Percentiles rank a stretch among this genome's conserved stretches.
Conservation (phyloP, 2,329 filamentous ascomycete genomes). For the Coniochaeta ligniaria region DNA sequence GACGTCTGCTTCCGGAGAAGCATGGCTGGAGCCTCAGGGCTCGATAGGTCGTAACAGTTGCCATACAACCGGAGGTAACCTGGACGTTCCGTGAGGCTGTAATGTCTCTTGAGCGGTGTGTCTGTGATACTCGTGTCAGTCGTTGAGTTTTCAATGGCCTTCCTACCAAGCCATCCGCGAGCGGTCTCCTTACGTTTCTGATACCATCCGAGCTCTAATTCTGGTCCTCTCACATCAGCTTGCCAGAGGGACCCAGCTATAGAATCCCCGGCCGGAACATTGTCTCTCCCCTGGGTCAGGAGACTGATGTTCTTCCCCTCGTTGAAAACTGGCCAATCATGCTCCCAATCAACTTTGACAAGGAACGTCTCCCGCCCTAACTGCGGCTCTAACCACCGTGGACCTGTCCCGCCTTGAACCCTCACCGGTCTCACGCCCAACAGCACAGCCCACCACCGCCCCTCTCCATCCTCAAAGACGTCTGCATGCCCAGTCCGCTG, state of each 20-base stretch:
- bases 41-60: slow-evolving; percentile 41
- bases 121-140: slow-evolving; percentile 21
- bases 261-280: slow-evolving; percentile 10
- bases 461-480: slow-evolving; percentile 34
- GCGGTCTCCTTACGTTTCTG: slow-evolving; percentile 21
- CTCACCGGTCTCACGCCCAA: slow-evolving; percentile 33
- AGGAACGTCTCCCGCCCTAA: slow-evolving; percentile 44
- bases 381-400: slow-evolving; percentile 28
- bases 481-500: slow-evolving; percentile 43
- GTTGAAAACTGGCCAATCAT: slow-evolving; percentile 46
- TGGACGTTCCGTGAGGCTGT: slow-evolving; percentile 35
- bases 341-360: slow-evolving; percentile 38
- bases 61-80: slow-evolving; percentile 40
- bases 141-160: not conserved
- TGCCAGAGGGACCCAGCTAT: slow-evolving; percentile 20
- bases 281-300: slow-evolving; percentile 21
- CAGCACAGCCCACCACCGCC: slow-evolving; percentile 40
- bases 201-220: slow-evolving; percentile 29
- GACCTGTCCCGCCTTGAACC: slow-evolving; percentile 7
- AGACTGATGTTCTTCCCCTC: slow-evolving; percentile 34
- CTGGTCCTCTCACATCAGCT: slow-evolving; percentile 23
- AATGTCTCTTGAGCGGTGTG: slow-evolving; percentile 38
- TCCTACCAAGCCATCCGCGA: no score
- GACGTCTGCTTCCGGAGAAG: slow-evolving; percentile 46
- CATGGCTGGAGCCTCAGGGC: slow-evolving; percentile 42